Base-by-base conservation (phyloP, 257 asterid species). In the Scutellaria barbata region DNA sequence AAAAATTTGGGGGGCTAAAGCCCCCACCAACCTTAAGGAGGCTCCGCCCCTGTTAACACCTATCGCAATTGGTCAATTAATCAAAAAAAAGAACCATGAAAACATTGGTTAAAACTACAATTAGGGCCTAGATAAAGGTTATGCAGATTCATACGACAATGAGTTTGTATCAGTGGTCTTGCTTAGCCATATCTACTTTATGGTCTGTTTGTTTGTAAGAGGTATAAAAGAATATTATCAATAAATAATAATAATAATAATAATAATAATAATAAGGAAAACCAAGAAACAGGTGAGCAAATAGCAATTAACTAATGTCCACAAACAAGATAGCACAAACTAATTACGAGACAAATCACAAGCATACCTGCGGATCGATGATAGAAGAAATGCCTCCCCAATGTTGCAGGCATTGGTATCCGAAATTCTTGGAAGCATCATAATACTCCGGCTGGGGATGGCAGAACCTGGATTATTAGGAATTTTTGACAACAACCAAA, bases 401-500 rank as follows among this genome's bases (percentile, higher is more conserved):
- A 92, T 84, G 69, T 90, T 95, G 76, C 88, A 92, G 52, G 60
- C 83, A 83, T 76, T 78, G 79, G 82, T 85, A 77, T 88, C 99
- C 8, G 85, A 50, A 35, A 74, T 79, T 80, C 88, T 87, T 54
- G 96, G 92, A 83, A 77, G 85, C 82, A 83, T 80, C 83, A 77
- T 65, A 56, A 47, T 69, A 73, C 86, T 89, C 81, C 97, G 78
- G 77, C 90, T 83, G 66, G 85, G 84, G 78, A 85, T 74, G 65
- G 83, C 76, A 81, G 87, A 77, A 77, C 85, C 85, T 53, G 92
- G 74, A 74, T 72, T 82, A 74, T 86, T 85, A 37, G 82, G 90
- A 72, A 86, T 85, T 85, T 86, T 95, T 7, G 92, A 96, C 79
- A 95, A 82, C 91, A 95, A 80, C 97, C 96, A 92, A 5, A 88